Conservation (phyloP, 129 eudicot genomes). For the Flaveria ramosissima region DNA sequence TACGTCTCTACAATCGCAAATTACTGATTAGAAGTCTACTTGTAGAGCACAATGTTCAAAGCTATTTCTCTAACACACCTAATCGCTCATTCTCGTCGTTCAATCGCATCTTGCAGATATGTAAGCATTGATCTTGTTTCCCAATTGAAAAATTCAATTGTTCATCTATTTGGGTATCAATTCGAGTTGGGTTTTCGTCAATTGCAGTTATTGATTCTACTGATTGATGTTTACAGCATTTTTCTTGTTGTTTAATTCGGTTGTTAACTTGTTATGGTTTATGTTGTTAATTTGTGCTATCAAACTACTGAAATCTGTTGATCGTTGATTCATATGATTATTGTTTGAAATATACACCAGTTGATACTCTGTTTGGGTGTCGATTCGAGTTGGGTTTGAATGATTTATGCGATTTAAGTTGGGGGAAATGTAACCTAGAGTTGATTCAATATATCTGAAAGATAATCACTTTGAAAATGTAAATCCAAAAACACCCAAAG, state of each 20-base stretch:
- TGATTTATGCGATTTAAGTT: not conserved
- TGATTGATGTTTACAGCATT: not conserved
- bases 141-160: not conserved
- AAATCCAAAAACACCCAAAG: too few relatives aligned
- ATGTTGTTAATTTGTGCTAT: not conserved
- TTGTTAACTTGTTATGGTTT: constrained; percentile 1
- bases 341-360: not conserved
- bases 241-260: not conserved
- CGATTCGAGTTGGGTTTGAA: not conserved
- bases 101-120: constrained; percentile 31
- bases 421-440: not conserved
- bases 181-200: constrained; percentile 8
- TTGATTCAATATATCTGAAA: not conserved
- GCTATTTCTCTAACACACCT: constrained; percentile 21
- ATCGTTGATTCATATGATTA: constrained; percentile 15
- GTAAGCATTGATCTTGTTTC: constrained; percentile 18
- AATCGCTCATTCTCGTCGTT: constrained; percentile 22
- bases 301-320: constrained; percentile 11
- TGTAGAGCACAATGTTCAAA: constrained; percentile 13
- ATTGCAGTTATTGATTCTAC: not conserved
- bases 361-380: not conserved
- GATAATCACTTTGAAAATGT: not conserved
- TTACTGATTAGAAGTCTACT: not conserved
- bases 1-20: constrained; percentile 8
- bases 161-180: not conserved